Base-by-base conservation (phyloP, 176 grass and related monocot species). In the Puccinellia tenuiflora region DNA sequence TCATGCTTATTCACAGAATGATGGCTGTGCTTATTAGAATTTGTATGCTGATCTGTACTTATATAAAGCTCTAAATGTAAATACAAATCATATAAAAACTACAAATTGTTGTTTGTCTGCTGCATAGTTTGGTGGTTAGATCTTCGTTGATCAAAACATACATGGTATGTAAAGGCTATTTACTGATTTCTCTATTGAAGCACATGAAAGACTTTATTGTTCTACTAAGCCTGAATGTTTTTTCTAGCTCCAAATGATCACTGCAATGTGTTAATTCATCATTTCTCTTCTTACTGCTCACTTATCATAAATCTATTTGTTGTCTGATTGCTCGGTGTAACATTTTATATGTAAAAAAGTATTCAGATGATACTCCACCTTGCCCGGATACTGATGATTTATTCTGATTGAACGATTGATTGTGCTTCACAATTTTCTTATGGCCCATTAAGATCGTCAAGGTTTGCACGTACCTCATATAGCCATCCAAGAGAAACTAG, bases 231-330 rank as follows among this genome's bases (percentile, higher is more conserved):
- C 63, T 40, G 17, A 46, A 55, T 75, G 22, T 66, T 30, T 29
- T 39, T 63, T 14, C n/a, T 62, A 51, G 17, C 12, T 78, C 24
- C 30, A 84, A 67, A 68, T 77, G 24, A 77, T 85, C 16, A 57
- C 25, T 63, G 40, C 45, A 67, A 18, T 65, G 52, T 39, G 11
- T 42, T 11, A 29, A 47, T 64, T 65, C 42, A 48, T 80, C 33
- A 22, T 73, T 80, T 71, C 9, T 51, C 10, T 59, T 9, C 9
- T 76, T 54, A 33, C 33, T 71, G 22, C 48, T 66, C 48, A 30
- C 22, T 51, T 54, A n/a, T 75, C 56, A 14, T 75, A 42, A 53
- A 18, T 4, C 52, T 70, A 59, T 55, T 31, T 12, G 6, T 62
- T 26, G 7, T 25, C 40, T 39, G 64, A 38, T 69, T 39, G 47